Evolutionary conservation across 768 basidiomycete genomes (phyloP), one percentile per base, ranked within the genome.

Genomic region (Lentinula sp.): DNA sequence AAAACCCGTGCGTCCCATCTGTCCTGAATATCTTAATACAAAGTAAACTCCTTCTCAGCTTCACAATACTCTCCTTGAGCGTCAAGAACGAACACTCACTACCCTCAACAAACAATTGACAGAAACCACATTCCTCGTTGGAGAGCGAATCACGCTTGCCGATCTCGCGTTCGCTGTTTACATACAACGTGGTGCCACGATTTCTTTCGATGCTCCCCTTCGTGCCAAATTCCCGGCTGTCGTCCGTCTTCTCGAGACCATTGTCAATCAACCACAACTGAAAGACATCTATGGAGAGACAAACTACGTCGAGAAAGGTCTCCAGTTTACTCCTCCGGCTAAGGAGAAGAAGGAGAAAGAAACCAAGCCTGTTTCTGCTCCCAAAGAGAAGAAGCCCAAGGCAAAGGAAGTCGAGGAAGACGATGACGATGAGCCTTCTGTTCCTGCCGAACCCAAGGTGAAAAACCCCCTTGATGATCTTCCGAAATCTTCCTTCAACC

Each of bases 401-500:
- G 76, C 70, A 35, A 79, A 68, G 13, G 84, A 79, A 0, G 84
- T 81, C 0, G 87, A 90, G 0, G 84, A 82, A 0, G 87, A 89
- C 0, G 91, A 92, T 0, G 93, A 95, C 8, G 93, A 94, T 5
- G 89, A 88, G 62, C 77, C 79, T 61, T 73, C 81, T 50, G 85
- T 89, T 31, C 86, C 88, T 23, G 84, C 83, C 54, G 93, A 90
- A 75, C 93, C 95, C 66, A 96, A 96, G 73, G 83, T 76, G 61
- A 95, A 95, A 84, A 96, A 97, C 83, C 96, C 96, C 31, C 86
- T 96, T 57, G 96, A 97, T 65, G 81, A 84, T 63, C 85, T 98
- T 43, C 93, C 94, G 66, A 95, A 92, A 75, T 89, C 91, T 10
- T 76, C 83, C 5, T 86, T 92, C 75, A 93, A 93, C 79, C 85